These are phyloP conservation scores for Pichia deserticola DNA, from an alignment of 805 yeast species.

Conservation along the genomic window DNA sequence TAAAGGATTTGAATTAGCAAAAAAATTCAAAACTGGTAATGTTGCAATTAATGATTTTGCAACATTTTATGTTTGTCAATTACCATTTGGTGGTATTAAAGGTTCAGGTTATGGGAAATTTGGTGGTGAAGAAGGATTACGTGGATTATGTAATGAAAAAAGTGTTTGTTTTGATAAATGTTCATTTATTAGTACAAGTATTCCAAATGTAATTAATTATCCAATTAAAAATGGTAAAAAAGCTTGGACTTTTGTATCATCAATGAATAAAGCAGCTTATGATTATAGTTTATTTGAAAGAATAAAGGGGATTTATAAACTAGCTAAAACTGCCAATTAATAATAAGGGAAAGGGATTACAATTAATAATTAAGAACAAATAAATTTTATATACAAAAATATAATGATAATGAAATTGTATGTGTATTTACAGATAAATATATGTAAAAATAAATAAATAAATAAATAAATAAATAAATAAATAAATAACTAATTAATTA, in stretches of 20 bases:
- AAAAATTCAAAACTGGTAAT: constrained; percentile 69
- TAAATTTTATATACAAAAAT: too few species aligned
- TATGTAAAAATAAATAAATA: too few species aligned
- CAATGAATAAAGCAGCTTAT: constrained; percentile 80
- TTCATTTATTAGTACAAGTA: constrained; percentile 69
- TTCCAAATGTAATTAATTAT: constrained; percentile 86
- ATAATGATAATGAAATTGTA: too few species aligned
- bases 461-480: too few species aligned
- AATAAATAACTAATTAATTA: too few species aligned
- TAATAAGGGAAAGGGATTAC: background rate
- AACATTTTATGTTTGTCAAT: constrained; percentile 87
- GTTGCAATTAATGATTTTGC: constrained; percentile 98
- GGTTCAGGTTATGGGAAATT: constrained; percentile 96
- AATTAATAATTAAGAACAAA: too few species aligned
- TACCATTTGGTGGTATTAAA: constrained; percentile 93
- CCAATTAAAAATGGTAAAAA: constrained; percentile 74
- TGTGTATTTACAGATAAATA: too few species aligned
- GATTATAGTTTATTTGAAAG: constrained; percentile 67
- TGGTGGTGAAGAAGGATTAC: constrained; percentile 95
- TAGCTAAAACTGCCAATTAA: constrained; percentile 40
- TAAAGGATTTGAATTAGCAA: constrained; percentile 56
- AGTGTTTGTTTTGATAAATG: constrained; percentile 80
- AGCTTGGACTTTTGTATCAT: constrained; percentile 85
- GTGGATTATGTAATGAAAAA: constrained; percentile 83
- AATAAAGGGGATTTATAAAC: constrained; percentile 43